Conservation (phyloP, 257 asterid species). For the Jacaranda mimosifolia region DNA sequence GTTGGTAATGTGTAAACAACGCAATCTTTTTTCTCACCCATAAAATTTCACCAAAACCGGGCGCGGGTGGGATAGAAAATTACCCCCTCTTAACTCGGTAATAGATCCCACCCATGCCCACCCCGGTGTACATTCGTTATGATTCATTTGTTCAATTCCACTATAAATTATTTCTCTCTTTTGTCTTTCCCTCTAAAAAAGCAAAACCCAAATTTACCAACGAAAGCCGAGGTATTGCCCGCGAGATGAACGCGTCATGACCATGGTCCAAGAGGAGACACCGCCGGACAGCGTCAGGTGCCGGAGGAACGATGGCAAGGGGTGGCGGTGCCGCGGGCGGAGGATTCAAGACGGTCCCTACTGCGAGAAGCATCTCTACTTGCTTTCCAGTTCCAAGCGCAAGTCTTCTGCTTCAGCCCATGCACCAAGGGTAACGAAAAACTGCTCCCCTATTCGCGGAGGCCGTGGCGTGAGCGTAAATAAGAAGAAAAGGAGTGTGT, state of each 20-base stretch:
- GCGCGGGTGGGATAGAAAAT: too few relatives aligned
- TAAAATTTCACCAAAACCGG: too few relatives aligned
- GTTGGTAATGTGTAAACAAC: too few relatives aligned
- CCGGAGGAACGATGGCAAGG: slow-evolving; percentile 34
- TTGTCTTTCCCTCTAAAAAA: not conserved
- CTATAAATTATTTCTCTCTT: not conserved
- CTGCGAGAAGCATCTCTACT: slow-evolving; percentile 45
- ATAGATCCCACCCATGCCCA: too few relatives aligned
- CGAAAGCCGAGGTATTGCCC: not conserved
- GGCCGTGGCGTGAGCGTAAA: not conserved
- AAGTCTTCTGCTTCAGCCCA: slow-evolving; percentile 10
- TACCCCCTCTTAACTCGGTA: too few relatives aligned
- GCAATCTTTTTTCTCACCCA: too few relatives aligned
- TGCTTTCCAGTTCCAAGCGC: not conserved
- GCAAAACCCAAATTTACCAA: not conserved
- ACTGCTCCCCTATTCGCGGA: not conserved
- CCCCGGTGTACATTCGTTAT: too few relatives aligned
- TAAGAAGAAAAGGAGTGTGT: slow-evolving; percentile 20
- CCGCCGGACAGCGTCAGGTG: slow-evolving; percentile 50
- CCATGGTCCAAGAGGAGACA: not conserved
- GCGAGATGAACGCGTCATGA: slow-evolving; percentile 26
- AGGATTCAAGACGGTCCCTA: slow-evolving; percentile 27
- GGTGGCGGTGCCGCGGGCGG: slow-evolving; percentile 48
- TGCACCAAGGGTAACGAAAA: slow-evolving; percentile 25
- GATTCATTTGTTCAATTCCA: too few relatives aligned